Evolutionary conservation across 805 yeast species (phyloP).

Genomic region (Soucietia sequanensis): DNA sequence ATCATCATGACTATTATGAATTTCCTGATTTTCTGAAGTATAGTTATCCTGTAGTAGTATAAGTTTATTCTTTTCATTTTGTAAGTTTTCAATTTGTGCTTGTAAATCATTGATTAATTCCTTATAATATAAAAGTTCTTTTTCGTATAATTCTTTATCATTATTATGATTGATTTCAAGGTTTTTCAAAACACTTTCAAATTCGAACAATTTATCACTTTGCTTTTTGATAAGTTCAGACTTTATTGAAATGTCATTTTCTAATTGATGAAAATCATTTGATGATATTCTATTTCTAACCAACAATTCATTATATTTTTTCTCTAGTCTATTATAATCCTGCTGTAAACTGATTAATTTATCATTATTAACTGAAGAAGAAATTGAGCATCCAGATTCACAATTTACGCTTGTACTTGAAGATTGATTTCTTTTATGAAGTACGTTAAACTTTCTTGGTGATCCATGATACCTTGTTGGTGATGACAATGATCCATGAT

Average conservation of each 20-base stretch:
- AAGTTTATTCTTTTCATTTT: constrained; percentile 7
- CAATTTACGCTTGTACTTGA: background rate
- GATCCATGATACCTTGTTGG: background rate
- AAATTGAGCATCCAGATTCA: background rate
- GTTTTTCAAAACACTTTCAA: constrained; percentile 26
- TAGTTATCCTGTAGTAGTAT: background rate
- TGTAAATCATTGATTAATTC: constrained; percentile 33
- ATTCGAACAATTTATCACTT: constrained; percentile 18
- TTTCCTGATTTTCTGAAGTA: constrained; percentile 1
- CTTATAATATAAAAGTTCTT: constrained; percentile 31
- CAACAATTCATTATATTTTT: constrained; percentile 31
- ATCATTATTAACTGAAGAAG: background rate
- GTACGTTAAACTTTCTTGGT: too few species aligned
- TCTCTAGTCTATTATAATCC: constrained; percentile 10
- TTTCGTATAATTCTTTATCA: constrained; percentile 24
- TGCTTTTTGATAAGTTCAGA: constrained; percentile 25
- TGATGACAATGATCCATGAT: background rate
- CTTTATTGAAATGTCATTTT: constrained; percentile 28
- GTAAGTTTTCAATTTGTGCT: constrained; percentile 14
- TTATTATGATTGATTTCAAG: constrained; percentile 28
- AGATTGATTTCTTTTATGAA: background rate
- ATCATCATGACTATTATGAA: constrained; percentile 6
- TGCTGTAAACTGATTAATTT: constrained; percentile 5
- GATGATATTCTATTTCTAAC: constrained; percentile 22
- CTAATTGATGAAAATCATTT: constrained; percentile 28